Base-by-base conservation (phyloP, 2,329 filamentous ascomycete genomes). In the Tothia fuscella region DNA sequence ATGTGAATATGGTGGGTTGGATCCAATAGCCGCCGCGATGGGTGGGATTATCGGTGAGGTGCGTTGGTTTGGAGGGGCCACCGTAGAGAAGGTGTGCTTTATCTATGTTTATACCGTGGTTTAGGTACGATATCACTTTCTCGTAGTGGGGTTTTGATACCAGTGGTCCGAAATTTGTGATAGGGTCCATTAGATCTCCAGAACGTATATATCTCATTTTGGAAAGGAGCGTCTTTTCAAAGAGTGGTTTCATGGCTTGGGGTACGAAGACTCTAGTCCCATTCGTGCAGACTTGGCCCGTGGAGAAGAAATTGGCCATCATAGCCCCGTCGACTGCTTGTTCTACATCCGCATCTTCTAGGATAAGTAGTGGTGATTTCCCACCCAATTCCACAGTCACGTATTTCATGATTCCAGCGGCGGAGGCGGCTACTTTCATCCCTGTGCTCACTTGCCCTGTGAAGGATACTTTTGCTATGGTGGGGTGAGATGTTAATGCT, bases 241-340 rank as follows among this genome's bases (percentile, higher is more conserved):
- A 88, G 0, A 65, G 67, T 12, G 63, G 44, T 56, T 87, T 78
- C 58, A 86, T 70, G 28, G 62, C 56, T 25, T 69, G 63, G 0
- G 82, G 85, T 3, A 94, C 72, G 57, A 93, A 93, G 25, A 93
- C 86, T 9, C 87, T 72, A 1, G 87, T 93, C 38, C 87, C 87
- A 58, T 93, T 93, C 38, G 87, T 93, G 71, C 87, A 94, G 38
- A 93, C 86, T 61, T 94, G 87, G 22, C 87, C 87, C 0, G 82
- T 83, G 50, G 81, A 87, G 69, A 83, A 93, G 65, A 93, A 93
- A 61, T 93, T 93, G 52, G 86, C 87, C 70, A 93, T 85, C 81
- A 93, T 88, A 48, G 85, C 86, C 22, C 84, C 82, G 53, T 93
- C 80, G 25, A 85, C 87, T n/a, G 87, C 87, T 52, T 76, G 75